Evolutionary conservation across 2,329 filamentous ascomycete species (phyloP).

Genomic region (Diaporthe amygdali): DNA sequence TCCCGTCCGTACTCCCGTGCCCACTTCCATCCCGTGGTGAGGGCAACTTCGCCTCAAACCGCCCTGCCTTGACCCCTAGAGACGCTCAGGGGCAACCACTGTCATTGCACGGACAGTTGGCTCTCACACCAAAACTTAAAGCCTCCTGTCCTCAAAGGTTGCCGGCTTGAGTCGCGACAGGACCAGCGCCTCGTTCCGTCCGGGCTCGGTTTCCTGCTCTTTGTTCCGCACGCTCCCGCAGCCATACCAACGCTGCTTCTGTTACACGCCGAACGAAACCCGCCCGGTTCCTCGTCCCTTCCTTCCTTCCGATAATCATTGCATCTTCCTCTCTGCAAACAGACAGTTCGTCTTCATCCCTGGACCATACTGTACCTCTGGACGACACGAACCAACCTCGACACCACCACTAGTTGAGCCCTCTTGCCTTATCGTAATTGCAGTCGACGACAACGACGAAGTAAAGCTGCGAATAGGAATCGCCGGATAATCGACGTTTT

Average conservation of each 20-base stretch:
- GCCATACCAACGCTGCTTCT: conserved; percentile 21
- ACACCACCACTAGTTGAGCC: background rate
- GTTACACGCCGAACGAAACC: conserved; percentile 15
- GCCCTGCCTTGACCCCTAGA: conserved; percentile 14
- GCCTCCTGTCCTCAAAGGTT: conserved; percentile 9
- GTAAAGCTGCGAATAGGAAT: background rate
- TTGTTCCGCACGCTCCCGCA: conserved; percentile 11
- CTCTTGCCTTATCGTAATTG: background rate
- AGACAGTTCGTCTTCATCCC: background rate
- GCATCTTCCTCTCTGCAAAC: conserved; percentile 5
- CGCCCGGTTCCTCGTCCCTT: conserved; percentile 7
- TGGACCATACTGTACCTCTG: background rate
- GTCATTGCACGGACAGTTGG: background rate
- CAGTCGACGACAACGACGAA: background rate
- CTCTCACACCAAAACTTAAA: conserved; percentile 6
- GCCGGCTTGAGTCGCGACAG: conserved; percentile 14
- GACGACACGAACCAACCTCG: background rate
- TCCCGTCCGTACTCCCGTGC: conserved; percentile 10
- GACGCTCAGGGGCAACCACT: background rate
- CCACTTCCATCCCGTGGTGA: conserved; percentile 2
- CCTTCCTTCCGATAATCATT: conserved; percentile 11
- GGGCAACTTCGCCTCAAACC: conserved; percentile 13
- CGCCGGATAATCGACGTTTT: background rate
- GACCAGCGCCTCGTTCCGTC: conserved; percentile 14
- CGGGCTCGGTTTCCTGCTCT: conserved; percentile 14